A percentile compares a stretch with the other conserved stretches of the same genome.
Evolutionary conservation across 495 filamentous ascomycete species (phyloP).

Genomic region (Bacidia gigantensis): DNA sequence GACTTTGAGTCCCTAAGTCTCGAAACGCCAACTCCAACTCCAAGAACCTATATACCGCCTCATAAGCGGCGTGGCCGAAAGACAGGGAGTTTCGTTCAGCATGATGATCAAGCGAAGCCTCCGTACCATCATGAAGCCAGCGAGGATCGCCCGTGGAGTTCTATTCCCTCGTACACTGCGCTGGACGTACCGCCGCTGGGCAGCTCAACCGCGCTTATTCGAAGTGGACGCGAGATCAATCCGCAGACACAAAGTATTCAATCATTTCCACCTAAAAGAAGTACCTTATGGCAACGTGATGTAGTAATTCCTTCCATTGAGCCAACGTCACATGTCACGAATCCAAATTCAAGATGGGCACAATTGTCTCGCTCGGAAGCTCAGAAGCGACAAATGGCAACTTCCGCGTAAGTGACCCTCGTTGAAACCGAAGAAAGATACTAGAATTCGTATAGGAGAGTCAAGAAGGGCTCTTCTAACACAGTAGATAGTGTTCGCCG

Average conservation of each 20-base stretch:
- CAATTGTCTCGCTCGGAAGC: neutral
- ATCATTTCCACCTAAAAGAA: neutral
- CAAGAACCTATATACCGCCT: neutral
- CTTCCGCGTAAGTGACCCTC: neutral
- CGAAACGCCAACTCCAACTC: neutral
- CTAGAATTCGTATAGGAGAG: no score
- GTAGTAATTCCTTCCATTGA: neutral
- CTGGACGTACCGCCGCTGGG: neutral
- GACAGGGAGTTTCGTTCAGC: no score
- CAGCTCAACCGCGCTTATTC: no score
- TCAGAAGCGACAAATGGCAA: neutral
- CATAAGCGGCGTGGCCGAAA: no score
- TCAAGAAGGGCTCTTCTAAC: no score
- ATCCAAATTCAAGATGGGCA: neutral
- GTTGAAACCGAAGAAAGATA: no score
- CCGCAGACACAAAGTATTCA: no score
- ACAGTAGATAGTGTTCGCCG: no score
- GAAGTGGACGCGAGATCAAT: no score
- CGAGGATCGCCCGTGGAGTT: no score
- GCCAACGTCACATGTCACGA: neutral
- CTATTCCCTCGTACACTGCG: neutral
- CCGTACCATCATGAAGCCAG: no score
- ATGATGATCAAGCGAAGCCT: no score
- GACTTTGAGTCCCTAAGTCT: neutral
- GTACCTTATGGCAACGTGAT: neutral